A percentile compares a stretch with the other conserved stretches of the same genome.
Conservation (phyloP, 176 grass and related monocot genomes). For the Ampelocalamus luodianensis region DNA sequence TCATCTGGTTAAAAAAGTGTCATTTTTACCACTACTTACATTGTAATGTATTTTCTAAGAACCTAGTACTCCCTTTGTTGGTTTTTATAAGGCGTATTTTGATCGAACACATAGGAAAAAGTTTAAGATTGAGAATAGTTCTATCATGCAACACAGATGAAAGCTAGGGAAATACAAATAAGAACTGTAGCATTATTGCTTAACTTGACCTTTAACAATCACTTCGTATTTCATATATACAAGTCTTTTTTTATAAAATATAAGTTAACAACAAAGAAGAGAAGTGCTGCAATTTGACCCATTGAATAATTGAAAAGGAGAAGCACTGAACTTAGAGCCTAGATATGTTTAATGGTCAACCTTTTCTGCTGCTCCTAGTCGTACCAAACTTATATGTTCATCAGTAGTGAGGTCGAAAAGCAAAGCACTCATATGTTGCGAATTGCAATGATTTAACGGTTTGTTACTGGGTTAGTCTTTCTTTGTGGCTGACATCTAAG, state of each 20-base stretch:
- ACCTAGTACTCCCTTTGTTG: not conserved
- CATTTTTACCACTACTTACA: not conserved
- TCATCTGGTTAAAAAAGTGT: not conserved
- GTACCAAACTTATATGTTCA: constrained; percentile 17
- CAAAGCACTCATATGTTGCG: constrained; percentile 14
- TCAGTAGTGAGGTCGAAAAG: constrained; percentile 25
- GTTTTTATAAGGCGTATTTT: not conserved
- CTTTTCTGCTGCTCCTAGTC: constrained; percentile 31
- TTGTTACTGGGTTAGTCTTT: constrained; percentile 26
- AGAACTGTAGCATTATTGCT: not conserved
- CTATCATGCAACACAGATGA: not conserved
- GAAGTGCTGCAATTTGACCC: constrained; percentile 17
- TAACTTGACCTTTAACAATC: not conserved
- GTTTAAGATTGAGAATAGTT: not conserved
- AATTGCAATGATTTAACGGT: not conserved
- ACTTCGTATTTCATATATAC: not conserved
- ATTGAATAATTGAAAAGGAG: constrained; percentile 32
- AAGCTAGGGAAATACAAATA: not conserved
- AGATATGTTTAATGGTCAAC: constrained; percentile 17
- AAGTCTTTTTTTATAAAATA: not conserved
- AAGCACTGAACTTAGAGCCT: constrained; percentile 37
- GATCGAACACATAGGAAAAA: not conserved
- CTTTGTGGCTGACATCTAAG: constrained; percentile 11
- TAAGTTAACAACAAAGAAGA: not conserved
- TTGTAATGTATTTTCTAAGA: not conserved